Evolutionary conservation across 2,329 filamentous ascomycete species (phyloP), one percentile per base, ranked within the genome.

Genomic region (Cytospora chrysosperma): DNA sequence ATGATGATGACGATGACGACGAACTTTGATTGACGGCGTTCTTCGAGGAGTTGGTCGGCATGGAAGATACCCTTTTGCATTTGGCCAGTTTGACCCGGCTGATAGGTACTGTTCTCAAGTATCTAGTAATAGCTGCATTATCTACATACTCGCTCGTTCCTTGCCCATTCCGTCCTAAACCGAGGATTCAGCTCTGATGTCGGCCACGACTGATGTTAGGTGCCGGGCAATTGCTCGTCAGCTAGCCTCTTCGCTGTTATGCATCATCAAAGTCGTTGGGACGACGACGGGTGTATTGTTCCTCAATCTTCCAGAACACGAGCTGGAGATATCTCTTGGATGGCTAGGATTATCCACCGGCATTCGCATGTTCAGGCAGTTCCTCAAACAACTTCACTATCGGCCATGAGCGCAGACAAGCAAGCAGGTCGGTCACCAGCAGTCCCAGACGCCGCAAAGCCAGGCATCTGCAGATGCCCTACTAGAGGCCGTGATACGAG

Each of bases 1-100:
- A 66, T 13, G 64, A 63, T 26, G 58, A 56, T 15, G 58, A 61
- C 10, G 63, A 64, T 32, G 56, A 47, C 43, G 63, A 66, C 21
- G 64, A 64, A 50, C 62, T 66, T 59, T 66, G 50, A 66, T 54
- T 40, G 24, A 49, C 4, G 32, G 50, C 12, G 21, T 61, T 56
- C 6, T 17, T 26, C n/a, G 34, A 24, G 52, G 21, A 55, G 19
- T 21, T 21, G 43, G 28, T 60, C 13, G n/a, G 17, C n/a, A 57
- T 21, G 53, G 53, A 34, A 59, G 64, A 66, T 65, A 66, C 64
- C 62, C 62, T 24, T n/a, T 10, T 43, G 5, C 30, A 27, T 56
- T 55, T 56, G 12, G 32, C 24, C 37, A 4, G 34, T 52, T 8
- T 27, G 32, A 15, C 32, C 5, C 50, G 40, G 40, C 27, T 26